Base-by-base conservation (phyloP, 768 basidiomycete species). In the Termitomyces sp. region DNA sequence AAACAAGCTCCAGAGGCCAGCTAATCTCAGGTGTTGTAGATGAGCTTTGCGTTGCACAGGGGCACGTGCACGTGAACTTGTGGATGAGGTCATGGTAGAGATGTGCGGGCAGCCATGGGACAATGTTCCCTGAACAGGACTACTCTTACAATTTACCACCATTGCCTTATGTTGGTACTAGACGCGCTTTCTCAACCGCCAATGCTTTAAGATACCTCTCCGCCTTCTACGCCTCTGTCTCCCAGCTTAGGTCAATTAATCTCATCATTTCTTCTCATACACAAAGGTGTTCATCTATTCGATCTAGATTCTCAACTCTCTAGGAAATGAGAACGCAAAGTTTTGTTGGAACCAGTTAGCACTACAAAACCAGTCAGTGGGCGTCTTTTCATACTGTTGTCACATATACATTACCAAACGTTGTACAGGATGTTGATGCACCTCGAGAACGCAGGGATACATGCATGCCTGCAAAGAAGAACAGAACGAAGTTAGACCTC, bases 291-390 rank as follows among this genome's bases (percentile, higher is more conserved):
- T 57, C 56, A 67, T 62, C 60, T 58, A 60, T 64, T 58, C 62
- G 61, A 62, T 63, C 60, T 61, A 79, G 80, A 80, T 53, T 69
- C 77, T 63, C 83, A 76, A 60, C 69, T 75, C 47, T 83, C 87
- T 24, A 80, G 80, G 69, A 92, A 92, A 71, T 79, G 90, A 61
- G 88, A 90, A 70, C 77, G 90, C 36, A 88, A 91, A 70, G 82
- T 86, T 24, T 92, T 90, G 28, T 71, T 87, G 35, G 90, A 92
- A 70, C 88, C 89, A 58, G 74, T 69, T 58, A 76, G 77, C 45
- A 77, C 80, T 2, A 79, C 83, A 44, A 77, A 73, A 63, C 71
- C 75, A 22, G 57, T 58, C 42, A 42, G 64, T 59, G 78, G 79
- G 62, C 72, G 71, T 70, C 61, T 64, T 57, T 56, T 60, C 56